Evolutionary conservation across 2,329 filamentous ascomycete genomes (phyloP).

Genomic region (Fusarium palustre): DNA sequence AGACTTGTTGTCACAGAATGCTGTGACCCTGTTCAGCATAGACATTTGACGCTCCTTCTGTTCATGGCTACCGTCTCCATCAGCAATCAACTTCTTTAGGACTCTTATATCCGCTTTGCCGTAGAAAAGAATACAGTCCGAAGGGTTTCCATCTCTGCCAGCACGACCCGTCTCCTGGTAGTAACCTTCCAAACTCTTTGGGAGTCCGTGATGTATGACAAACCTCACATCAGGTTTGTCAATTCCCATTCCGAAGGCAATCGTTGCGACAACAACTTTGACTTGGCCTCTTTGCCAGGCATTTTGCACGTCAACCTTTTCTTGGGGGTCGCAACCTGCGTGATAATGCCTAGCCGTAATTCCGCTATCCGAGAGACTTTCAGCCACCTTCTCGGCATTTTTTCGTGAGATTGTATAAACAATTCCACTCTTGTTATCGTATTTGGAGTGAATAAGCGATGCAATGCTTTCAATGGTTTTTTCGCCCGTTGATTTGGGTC

Average conservation of each 20-base stretch:
- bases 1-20: conserved; percentile 88
- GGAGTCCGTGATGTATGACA: conserved; percentile 91
- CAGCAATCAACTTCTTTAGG: conserved; percentile 83
- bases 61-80: conserved; percentile 78
- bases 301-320: conserved; percentile 78
- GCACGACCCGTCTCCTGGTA: conserved; percentile 98
- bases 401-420: conserved; percentile 92
- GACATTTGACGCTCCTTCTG: conserved; percentile 86
- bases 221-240: conserved; percentile 97
- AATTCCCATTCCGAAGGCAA: conserved; percentile 99
- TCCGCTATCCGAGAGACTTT: conserved; percentile 71
- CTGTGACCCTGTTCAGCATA: conserved; percentile 87
- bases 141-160: conserved; percentile 87
- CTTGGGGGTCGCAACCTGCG: conserved; percentile 75
- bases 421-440: conserved; percentile 82
- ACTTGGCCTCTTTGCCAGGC: conserved; percentile 83
- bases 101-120: conserved; percentile 80
- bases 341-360: conserved; percentile 89
- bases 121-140: conserved; percentile 92
- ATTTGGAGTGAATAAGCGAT: conserved; percentile 76
- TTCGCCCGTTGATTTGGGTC: conserved; percentile 73
- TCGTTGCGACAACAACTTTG: conserved; percentile 96
- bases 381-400: conserved; percentile 82
- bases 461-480: conserved; percentile 62
- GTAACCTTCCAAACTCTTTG: conserved; percentile 96